These are phyloP conservation scores for Hanseniaspora osmophila DNA, from an alignment of 805 yeast genomes.

Conservation along the genomic window DNA sequence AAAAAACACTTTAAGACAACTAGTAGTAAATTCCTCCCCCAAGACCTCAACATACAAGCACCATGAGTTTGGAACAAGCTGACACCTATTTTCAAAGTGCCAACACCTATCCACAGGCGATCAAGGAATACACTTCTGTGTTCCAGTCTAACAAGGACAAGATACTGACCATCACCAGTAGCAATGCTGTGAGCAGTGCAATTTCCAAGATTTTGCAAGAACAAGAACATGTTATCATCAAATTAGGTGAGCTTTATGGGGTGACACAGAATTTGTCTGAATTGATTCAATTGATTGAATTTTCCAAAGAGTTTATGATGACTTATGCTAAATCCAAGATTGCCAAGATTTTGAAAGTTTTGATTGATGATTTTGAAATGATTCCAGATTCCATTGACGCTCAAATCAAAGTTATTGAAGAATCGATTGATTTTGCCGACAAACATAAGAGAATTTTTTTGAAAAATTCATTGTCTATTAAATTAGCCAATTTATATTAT, in stretches of 20 bases:
- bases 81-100: not conserved
- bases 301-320: slow-evolving; percentile 58
- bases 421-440: slow-evolving; percentile 78
- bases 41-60: not conserved
- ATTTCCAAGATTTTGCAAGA: slow-evolving; percentile 28
- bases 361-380: slow-evolving; percentile 64
- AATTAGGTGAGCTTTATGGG: slow-evolving; percentile 62
- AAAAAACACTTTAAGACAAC: too few species aligned
- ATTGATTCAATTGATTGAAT: slow-evolving; percentile 47
- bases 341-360: slow-evolving; percentile 71
- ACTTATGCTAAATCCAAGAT: slow-evolving; percentile 86
- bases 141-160: not conserved
- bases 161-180: not conserved
- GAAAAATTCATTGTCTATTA: slow-evolving; percentile 76
- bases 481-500: slow-evolving; percentile 64
- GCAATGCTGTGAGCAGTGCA: not conserved
- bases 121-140: not conserved
- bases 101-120: not conserved
- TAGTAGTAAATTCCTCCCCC: too few species aligned
- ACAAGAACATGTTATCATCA: slow-evolving; percentile 59
- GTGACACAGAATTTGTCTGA: slow-evolving; percentile 32
- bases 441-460: slow-evolving; percentile 73
- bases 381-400: slow-evolving; percentile 49
- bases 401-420: slow-evolving; percentile 61
- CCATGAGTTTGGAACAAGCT: not conserved